A percentile compares a stretch with the other conserved stretches of the same genome.
Conservation (phyloP, 192 early-diverging fungal genomes). For the Kappamyces sp. region DNA sequence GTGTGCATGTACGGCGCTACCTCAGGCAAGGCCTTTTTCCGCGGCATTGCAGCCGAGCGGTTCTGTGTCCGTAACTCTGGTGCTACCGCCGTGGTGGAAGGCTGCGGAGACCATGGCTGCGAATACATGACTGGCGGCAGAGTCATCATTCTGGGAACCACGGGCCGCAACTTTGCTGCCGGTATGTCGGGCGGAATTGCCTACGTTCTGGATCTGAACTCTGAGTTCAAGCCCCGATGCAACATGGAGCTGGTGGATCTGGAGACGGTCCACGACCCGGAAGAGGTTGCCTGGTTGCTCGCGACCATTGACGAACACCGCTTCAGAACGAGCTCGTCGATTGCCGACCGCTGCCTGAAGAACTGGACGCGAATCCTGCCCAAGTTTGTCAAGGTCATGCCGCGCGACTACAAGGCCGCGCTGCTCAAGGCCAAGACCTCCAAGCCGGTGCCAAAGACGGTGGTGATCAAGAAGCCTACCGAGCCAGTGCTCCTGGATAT, state of each 20-base stretch:
- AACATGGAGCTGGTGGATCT: slow-evolving; percentile 92
- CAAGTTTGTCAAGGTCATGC: slow-evolving; percentile 90
- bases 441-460: slow-evolving; percentile 37
- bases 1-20: slow-evolving; percentile 98
- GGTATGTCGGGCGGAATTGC: slow-evolving; percentile 98
- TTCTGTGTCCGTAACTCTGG: slow-evolving; percentile 99
- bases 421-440: slow-evolving; percentile 49
- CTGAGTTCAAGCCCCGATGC: slow-evolving; percentile 62
- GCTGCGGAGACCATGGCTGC: slow-evolving; percentile 97
- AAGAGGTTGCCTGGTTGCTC: slow-evolving; percentile 72
- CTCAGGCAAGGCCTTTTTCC: slow-evolving; percentile 80
- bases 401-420: slow-evolving; percentile 82
- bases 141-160: slow-evolving; percentile 78
- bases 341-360: slow-evolving; percentile 65
- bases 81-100: slow-evolving; percentile 90
- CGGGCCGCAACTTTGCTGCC: slow-evolving; percentile 97
- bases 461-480: slow-evolving; percentile 27
- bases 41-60: slow-evolving; percentile 93
- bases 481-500: slow-evolving; percentile 76
- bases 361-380: slow-evolving; percentile 67
- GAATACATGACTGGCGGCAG: slow-evolving; percentile 99
- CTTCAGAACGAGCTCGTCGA: slow-evolving; percentile 70
- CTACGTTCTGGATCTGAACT: slow-evolving; percentile 74
- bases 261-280: slow-evolving; percentile 67
- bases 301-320: slow-evolving; percentile 75